These are phyloP conservation scores for Suaeda aralocaspica DNA, from an alignment of 148 eudicot genomes.

Conservation along the genomic window DNA sequence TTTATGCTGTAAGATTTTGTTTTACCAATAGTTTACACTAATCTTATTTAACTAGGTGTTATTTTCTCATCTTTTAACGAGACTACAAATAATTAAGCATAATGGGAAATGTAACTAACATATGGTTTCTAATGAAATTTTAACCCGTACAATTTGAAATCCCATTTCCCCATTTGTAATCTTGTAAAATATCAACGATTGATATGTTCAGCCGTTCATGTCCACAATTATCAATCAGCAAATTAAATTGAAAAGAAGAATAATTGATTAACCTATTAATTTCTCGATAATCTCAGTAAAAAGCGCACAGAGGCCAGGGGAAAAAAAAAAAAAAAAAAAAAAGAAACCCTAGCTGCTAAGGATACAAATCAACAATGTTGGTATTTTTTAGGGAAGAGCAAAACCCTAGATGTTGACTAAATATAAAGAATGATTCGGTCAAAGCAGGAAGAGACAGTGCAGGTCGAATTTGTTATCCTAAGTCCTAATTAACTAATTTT, in stretches of 20 bases:
- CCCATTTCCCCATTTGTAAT: too few species aligned
- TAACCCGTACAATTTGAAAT: too few species aligned
- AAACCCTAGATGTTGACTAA: conserved; percentile 15
- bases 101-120: too few species aligned
- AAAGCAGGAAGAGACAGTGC: conserved; percentile 15
- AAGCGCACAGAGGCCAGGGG: background rate
- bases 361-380: background rate
- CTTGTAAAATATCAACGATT: too few species aligned
- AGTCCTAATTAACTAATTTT: background rate
- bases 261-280: too few species aligned
- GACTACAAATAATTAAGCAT: too few species aligned
- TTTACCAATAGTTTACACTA: conserved; percentile 1
- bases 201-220: too few species aligned
- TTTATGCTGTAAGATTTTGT: conserved; percentile 1
- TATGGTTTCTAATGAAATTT: too few species aligned
- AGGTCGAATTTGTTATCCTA: conserved; percentile 22
- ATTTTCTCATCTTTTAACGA: background rate
- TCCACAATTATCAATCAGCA: too few species aligned
- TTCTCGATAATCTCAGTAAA: background rate
- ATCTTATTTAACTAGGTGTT: background rate
- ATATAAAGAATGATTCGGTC: conserved; percentile 17
- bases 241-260: too few species aligned
- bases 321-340: background rate
- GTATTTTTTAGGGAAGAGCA: background rate
- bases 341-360: background rate